Evolutionary conservation across 164 flowering plant genomes (phyloP).

Genomic region (Tinospora cordifolia): DNA sequence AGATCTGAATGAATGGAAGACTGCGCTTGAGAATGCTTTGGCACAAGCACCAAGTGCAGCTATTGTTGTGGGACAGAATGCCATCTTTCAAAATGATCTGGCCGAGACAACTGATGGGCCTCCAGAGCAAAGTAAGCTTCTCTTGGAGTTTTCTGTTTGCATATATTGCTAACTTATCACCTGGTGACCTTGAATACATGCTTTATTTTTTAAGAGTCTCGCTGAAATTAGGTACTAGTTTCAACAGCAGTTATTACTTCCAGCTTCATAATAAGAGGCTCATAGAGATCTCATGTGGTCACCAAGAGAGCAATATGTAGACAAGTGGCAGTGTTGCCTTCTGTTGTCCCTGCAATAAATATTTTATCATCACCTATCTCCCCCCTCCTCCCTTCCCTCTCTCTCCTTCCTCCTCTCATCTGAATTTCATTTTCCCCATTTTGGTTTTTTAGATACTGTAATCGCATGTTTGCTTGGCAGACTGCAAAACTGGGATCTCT

Average conservation of each 20-base stretch:
- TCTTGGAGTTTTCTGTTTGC: conserved; percentile 12
- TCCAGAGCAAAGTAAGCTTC: conserved; percentile 48
- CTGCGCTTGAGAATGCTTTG: conserved; percentile 83
- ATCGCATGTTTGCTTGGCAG: neutral
- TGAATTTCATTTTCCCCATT: neutral
- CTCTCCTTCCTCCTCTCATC: too few species aligned
- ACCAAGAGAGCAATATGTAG: neutral
- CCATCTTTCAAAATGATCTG: conserved; percentile 56
- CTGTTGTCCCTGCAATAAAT: too few species aligned
- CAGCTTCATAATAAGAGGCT: neutral
- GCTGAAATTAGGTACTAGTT: conserved; percentile 2
- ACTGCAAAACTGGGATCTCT: neutral
- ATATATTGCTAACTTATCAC: conserved; percentile 6
- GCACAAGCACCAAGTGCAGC: conserved; percentile 78
- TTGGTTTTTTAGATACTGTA: neutral
- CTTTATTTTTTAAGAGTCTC: neutral
- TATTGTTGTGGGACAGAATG: conserved; percentile 66
- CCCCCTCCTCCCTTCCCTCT: too few species aligned
- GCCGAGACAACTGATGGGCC: conserved; percentile 48
- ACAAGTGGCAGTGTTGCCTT: too few species aligned
- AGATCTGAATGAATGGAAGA: conserved; percentile 86
- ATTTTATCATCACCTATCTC: neutral
- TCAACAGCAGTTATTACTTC: neutral
- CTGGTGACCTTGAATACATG: neutral
- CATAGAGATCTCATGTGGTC: neutral